Conservation (phyloP, 129 eudicot genomes). For the Erigeron canadensis region DNA sequence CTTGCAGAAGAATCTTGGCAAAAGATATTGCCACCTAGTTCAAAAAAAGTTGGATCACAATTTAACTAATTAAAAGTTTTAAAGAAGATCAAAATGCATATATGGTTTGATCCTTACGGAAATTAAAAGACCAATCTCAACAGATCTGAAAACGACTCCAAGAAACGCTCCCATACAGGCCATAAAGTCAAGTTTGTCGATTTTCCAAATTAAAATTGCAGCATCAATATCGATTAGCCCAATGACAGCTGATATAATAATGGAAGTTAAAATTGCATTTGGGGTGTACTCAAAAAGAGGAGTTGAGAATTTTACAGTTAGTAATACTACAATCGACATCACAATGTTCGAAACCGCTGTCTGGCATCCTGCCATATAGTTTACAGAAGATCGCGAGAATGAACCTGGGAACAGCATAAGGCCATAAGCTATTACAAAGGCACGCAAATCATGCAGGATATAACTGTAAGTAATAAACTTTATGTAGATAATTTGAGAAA, state of each 20-base stretch:
- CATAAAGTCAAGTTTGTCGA: conserved; percentile 73
- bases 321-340: conserved; percentile 66
- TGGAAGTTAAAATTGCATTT: conserved; percentile 79
- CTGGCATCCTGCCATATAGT: conserved; percentile 79
- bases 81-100: neutral
- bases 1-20: conserved; percentile 79
- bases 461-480: neutral
- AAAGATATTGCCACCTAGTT: conserved; percentile 72
- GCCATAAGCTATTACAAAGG: neutral
- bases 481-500: too few relatives aligned
- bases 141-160: conserved; percentile 74
- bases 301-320: conserved; percentile 57
- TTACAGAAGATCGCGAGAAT: conserved; percentile 72
- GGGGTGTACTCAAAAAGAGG: conserved; percentile 87
- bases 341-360: conserved; percentile 70
- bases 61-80: neutral
- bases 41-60: neutral
- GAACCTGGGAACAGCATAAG: conserved; percentile 44
- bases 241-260: conserved; percentile 79
- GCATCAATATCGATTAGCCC: conserved; percentile 71
- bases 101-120: conserved; percentile 46
- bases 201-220: conserved; percentile 72
- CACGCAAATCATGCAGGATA: neutral
- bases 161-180: conserved; percentile 90
- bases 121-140: conserved; percentile 78